These are phyloP conservation scores for Graphilbum sp. DNA, from an alignment of 2,329 filamentous ascomycete species.

Conservation along the genomic window DNA sequence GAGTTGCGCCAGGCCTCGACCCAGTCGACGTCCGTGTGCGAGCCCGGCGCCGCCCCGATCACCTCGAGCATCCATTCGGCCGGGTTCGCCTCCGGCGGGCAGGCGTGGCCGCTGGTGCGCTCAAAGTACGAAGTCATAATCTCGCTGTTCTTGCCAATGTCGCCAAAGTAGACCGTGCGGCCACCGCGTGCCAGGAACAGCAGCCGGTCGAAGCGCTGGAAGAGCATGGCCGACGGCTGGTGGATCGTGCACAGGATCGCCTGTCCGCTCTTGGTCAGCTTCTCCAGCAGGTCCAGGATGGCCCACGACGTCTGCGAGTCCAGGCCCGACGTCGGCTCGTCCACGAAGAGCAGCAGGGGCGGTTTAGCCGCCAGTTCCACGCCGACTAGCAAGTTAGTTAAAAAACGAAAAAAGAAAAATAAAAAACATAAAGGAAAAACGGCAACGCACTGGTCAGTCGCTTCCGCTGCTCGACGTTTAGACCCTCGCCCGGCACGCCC, in stretches of 20 bases:
- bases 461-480: conserved; percentile 54
- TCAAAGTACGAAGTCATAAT: conserved; percentile 62
- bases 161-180: conserved; percentile 65
- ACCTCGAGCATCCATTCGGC: conserved; percentile 65
- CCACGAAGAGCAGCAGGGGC: conserved; percentile 74
- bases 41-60: conserved; percentile 47
- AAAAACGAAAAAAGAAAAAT: not conserved
- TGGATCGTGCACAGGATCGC: conserved; percentile 92
- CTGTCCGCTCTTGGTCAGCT: conserved; percentile 74
- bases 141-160: conserved; percentile 50
- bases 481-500: conserved; percentile 75
- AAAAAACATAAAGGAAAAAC: not conserved
- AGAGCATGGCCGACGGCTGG: conserved; percentile 84
- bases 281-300: conserved; percentile 74
- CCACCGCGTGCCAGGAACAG: conserved; percentile 66
- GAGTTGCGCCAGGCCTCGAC: conserved; percentile 43
- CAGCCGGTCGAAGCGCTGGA: conserved; percentile 75
- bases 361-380: conserved; percentile 93
- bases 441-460: conserved; percentile 49
- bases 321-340: conserved; percentile 90
- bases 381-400: conserved; percentile 45
- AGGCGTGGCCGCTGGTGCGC: conserved; percentile 47
- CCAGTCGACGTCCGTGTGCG: conserved; percentile 49
- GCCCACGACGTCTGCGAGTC: conserved; percentile 90
- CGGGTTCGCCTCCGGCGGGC: conserved; percentile 55